Conservation (phyloP, 768 basidiomycete genomes). For the Porphyrellus cyaneotinctus region DNA sequence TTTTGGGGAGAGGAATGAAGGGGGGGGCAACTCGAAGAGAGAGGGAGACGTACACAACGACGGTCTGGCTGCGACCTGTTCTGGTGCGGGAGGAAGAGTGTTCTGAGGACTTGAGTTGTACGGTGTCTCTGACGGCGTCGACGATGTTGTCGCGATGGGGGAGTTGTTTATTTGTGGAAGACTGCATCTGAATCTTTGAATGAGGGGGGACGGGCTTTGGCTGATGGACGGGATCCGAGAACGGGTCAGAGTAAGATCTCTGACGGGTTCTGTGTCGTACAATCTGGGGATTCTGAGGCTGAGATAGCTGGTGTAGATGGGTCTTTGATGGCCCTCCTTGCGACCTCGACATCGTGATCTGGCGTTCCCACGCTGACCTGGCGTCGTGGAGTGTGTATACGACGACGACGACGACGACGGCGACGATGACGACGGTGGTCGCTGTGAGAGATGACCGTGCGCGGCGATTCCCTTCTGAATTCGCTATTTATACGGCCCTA, state of each 20-base stretch:
- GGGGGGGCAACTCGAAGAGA: slow-evolving; percentile 7
- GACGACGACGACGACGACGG: slow-evolving; percentile 3
- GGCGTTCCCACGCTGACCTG: slow-evolving; percentile 25
- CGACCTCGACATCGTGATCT: slow-evolving; percentile 19
- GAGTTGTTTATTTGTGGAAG: slow-evolving; percentile 29
- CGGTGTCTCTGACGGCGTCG: slow-evolving; percentile 68
- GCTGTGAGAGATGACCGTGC: slow-evolving; percentile 4
- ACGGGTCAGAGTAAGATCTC: slow-evolving; percentile 52
- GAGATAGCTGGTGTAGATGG: slow-evolving; percentile 9
- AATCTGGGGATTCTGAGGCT: slow-evolving; percentile 20
- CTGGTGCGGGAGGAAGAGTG: slow-evolving; percentile 43
- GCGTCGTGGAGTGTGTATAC: not conserved
- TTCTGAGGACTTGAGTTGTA: slow-evolving; percentile 47
- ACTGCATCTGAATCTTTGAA: slow-evolving; percentile 24
- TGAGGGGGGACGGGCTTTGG: slow-evolving; percentile 27
- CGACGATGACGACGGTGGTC: not conserved
- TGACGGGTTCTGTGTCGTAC: slow-evolving; percentile 34
- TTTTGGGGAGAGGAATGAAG: slow-evolving; percentile 6
- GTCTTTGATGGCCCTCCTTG: slow-evolving; percentile 18
- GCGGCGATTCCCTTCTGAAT: not conserved
- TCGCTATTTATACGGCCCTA: slow-evolving; percentile 27
- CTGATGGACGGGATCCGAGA: slow-evolving; percentile 38
- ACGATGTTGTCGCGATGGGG: slow-evolving; percentile 42
- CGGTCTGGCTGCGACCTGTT: slow-evolving; percentile 56
- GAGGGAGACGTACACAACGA: slow-evolving; percentile 27